Base-by-base conservation (phyloP, 345 rosid species). In the Laguncularia racemosa region DNA sequence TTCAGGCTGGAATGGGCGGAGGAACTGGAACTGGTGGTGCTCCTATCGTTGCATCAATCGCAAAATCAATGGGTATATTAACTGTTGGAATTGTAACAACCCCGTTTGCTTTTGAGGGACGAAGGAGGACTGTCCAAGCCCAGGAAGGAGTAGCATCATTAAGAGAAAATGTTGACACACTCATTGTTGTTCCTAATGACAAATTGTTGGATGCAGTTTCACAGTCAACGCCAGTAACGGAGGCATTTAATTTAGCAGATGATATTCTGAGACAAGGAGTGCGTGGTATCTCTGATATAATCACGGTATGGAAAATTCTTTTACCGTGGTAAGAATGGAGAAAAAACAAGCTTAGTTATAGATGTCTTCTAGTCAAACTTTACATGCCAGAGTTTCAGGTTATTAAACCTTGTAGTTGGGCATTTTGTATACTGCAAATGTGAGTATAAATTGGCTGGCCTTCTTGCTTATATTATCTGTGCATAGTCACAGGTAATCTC, bases 1-100 rank as follows among this genome's bases (percentile, higher is more conserved):
- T 44, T 48, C 79, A 93, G 96, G 88, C 99, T 63, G 99, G 99
- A 70, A 93, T 93, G 99, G 99, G 97, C 12, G 99, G 99, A 71
- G 97, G 99, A 66, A 87, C 97, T 17, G 99, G 97, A 21, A 93
- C 97, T 17, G 97, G 99, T 0, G 99, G 85, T 62, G 97, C 97
- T 50, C 97, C 99, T 46, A 77, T 93, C 50, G 87, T 93, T 65
- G 99, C 99, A 16, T 91, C 91, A 50, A 69, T 93, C 53, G 97
- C 99, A 48, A 93, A 87, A 66, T 79, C 96, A 16, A 85, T 93
- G 97, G 99, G 97, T 44, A 93, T 93, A 75, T 73, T 93, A 81
- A 89, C 99, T 0, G 97, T 93, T 40, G 97, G 97, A 49, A 93
- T 93, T 28, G 96, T 84, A 46, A 93, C 99, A 6, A 89, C 99